phyloP scores from a whole-genome alignment of 805 yeast species.

The Debaryomyces prosopidis region DNA sequence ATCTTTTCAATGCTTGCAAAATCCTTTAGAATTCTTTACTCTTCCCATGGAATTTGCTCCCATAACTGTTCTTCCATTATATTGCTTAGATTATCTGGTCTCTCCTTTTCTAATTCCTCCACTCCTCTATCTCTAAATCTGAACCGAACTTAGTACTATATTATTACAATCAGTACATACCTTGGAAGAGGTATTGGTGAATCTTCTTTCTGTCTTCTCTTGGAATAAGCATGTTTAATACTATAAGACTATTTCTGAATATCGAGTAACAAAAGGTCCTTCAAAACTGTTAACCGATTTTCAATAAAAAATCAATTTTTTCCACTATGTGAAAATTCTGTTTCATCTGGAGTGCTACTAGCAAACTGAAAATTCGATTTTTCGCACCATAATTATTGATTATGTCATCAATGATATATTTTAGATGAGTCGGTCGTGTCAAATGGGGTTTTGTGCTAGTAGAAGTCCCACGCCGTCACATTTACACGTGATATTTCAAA shows the following conservation, averaged over 20 bases:
- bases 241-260: slow-evolving; percentile 5
- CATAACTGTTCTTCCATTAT: too few relatives aligned
- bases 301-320: slow-evolving; percentile 5
- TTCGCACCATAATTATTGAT: too few relatives aligned
- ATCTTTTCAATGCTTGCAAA: too few relatives aligned
- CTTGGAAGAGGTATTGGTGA: slow-evolving; percentile 98
- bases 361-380: not conserved
- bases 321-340: slow-evolving; percentile 11
- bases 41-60: too few relatives aligned
- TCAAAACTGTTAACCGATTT: slow-evolving; percentile 2
- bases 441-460: too few relatives aligned
- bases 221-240: slow-evolving; percentile 88
- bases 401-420: not conserved
- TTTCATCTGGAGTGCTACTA: not conserved
- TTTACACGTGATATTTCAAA: not conserved
- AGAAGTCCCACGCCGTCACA: not conserved
- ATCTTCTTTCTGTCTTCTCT: slow-evolving; percentile 99
- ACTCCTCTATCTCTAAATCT: too few relatives aligned
- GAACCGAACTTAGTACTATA: too few relatives aligned
- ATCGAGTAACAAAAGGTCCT: slow-evolving; percentile 6
- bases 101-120: too few relatives aligned
- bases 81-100: too few relatives aligned
- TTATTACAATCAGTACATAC: slow-evolving; percentile 51
- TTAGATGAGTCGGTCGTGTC: not conserved
- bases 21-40: too few relatives aligned